A percentile compares a stretch with the other conserved stretches of the same genome.
These are phyloP conservation scores for Caloboletus firmus DNA, from an alignment of 1,284 basidiomycete species.

Conservation along the genomic window DNA sequence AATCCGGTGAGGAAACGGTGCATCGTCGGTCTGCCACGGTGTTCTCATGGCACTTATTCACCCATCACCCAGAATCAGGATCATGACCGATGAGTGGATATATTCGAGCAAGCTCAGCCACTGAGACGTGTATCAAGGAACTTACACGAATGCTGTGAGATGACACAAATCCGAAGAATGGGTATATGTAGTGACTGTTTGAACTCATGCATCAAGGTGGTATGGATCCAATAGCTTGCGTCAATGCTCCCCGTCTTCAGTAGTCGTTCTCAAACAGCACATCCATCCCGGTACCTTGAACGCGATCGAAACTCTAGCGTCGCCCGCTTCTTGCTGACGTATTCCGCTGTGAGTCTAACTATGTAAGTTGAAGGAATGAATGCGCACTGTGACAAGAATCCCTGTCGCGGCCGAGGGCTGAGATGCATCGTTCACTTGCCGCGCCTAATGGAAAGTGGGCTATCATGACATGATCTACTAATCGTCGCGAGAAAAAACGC, in stretches of 20 bases:
- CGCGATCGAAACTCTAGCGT: background rate
- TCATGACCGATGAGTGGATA: background rate
- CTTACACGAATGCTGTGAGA: background rate
- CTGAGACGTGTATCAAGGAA: background rate
- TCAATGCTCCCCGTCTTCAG: too few relatives aligned
- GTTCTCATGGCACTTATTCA: background rate
- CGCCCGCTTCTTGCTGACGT: background rate
- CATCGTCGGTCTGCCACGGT: background rate
- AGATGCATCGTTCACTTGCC: background rate
- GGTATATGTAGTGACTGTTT: background rate
- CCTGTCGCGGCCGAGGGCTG: background rate
- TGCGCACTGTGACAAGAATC: background rate
- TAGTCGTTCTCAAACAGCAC: background rate
- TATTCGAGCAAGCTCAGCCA: background rate
- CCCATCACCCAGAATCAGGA: background rate
- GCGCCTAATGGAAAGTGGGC: background rate
- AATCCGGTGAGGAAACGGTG: background rate
- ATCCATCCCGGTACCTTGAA: background rate
- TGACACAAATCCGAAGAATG: background rate
- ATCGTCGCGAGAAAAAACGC: background rate
- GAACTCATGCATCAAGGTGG: background rate
- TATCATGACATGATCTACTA: too few relatives aligned
- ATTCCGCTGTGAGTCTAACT: background rate
- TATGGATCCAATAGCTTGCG: background rate
- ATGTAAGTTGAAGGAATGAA: background rate